These are phyloP conservation scores for Paramecium sonneborni DNA, from an alignment of 73 alveolate species.

Conservation along the genomic window DNA sequence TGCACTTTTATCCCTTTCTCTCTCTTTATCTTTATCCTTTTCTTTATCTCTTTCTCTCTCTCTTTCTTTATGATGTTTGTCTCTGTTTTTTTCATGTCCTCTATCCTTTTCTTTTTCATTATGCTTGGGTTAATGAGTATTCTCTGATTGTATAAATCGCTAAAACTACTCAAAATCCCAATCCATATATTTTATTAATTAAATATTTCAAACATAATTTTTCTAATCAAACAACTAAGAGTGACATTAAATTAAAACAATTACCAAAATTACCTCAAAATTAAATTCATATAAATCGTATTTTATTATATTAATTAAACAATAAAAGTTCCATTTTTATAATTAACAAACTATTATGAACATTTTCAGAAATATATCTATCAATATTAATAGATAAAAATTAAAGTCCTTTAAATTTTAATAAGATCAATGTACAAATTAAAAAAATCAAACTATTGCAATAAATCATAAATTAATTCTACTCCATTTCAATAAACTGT, in stretches of 20 bases:
- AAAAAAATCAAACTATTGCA: too few relatives aligned
- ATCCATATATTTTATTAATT: slow-evolving; percentile 8
- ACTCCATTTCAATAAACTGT: too few relatives aligned
- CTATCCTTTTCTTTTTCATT: neutral
- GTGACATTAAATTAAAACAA: neutral
- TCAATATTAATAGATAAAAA: too few relatives aligned
- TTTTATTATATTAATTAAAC: too few relatives aligned
- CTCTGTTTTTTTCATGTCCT: neutral
- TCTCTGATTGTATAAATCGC: neutral
- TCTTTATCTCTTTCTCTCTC: neutral
- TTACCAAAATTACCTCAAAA: neutral
- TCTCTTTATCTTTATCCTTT: neutral
- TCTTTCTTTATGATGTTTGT: slow-evolving; percentile 10
- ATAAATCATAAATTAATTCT: too few relatives aligned
- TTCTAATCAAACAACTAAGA: neutral
- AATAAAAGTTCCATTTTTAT: too few relatives aligned
- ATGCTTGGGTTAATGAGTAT: neutral
- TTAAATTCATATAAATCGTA: too few relatives aligned
- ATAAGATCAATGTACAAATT: too few relatives aligned
- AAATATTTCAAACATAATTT: neutral
- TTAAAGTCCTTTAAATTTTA: too few relatives aligned
- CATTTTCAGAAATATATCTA: too few relatives aligned
- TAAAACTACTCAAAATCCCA: slow-evolving; percentile 16
- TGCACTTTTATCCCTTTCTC: slow-evolving; percentile 14
- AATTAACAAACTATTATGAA: too few relatives aligned